These are phyloP conservation scores for Babesia bigemina DNA, from an alignment of 169 alveolate species.

Conservation along the genomic window DNA sequence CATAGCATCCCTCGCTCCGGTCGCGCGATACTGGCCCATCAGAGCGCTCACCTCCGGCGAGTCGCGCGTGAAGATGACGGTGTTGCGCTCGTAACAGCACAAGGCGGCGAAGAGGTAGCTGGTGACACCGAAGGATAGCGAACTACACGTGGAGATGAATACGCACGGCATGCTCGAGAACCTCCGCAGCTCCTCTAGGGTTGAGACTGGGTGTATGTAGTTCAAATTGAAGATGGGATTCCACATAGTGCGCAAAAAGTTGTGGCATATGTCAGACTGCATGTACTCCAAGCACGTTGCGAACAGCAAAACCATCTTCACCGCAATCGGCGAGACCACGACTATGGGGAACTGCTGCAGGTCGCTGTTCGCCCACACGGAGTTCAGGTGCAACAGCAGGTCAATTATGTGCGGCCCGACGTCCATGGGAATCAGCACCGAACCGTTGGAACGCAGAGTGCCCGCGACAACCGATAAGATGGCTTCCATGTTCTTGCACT, in stretches of 20 bases:
- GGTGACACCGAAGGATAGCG: constrained; percentile 48
- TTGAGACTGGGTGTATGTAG: constrained; percentile 25
- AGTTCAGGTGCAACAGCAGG: constrained; percentile 43
- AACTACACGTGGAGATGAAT: constrained; percentile 51
- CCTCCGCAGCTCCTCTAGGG: constrained; percentile 40
- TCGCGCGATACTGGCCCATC: background rate
- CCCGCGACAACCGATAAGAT: constrained; percentile 17
- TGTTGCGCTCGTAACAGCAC: constrained; percentile 26
- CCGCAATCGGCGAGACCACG: constrained; percentile 64
- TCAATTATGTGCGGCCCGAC: constrained; percentile 44
- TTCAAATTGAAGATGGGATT: constrained; percentile 54
- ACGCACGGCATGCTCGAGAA: constrained; percentile 54
- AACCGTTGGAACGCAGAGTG: constrained; percentile 40
- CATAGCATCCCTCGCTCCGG: background rate
- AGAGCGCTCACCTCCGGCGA: constrained; percentile 17
- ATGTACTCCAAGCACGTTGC: constrained; percentile 65
- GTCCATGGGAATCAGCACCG: constrained; percentile 58
- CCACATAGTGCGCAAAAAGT: constrained; percentile 47
- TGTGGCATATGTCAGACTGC: constrained; percentile 39
- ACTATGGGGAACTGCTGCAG: constrained; percentile 49
- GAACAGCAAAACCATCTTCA: constrained; percentile 30
- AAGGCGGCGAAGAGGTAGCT: constrained; percentile 61
- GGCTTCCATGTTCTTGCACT: constrained; percentile 2
- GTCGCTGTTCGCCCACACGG: constrained; percentile 47
- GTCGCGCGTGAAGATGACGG: constrained; percentile 32